These are phyloP conservation scores for Onygena corvina DNA, from an alignment of 2,329 filamentous ascomycete genomes.

Conservation along the genomic window DNA sequence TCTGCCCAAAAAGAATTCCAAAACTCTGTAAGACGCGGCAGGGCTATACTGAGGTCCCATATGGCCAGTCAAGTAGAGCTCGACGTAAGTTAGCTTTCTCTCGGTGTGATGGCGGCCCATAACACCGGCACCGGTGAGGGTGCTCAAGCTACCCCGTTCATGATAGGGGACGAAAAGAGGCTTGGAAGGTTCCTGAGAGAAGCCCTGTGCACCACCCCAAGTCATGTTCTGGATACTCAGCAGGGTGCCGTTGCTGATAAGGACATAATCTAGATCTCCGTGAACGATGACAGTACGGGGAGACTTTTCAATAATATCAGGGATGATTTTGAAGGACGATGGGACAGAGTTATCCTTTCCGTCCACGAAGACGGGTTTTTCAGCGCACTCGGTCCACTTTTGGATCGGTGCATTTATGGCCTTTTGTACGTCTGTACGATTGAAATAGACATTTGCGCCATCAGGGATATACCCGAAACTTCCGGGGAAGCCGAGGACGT, in stretches of 20 bases:
- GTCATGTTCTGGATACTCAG: slow-evolving; percentile 71
- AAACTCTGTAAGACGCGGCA: slow-evolving; percentile 46
- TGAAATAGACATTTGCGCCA: slow-evolving; percentile 55
- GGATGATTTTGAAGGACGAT: slow-evolving; percentile 48
- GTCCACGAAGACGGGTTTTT: slow-evolving; percentile 36
- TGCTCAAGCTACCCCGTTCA: slow-evolving; percentile 32
- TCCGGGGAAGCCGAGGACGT: slow-evolving; percentile 59
- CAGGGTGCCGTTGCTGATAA: slow-evolving; percentile 57
- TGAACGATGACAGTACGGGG: slow-evolving; percentile 63
- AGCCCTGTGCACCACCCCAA: slow-evolving; percentile 59
- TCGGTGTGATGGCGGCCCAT: slow-evolving; percentile 62
- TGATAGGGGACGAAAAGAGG: slow-evolving; percentile 61
- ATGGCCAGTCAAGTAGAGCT: slow-evolving; percentile 54
- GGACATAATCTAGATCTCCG: slow-evolving; percentile 56
- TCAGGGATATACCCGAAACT: slow-evolving; percentile 50
- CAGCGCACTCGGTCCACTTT: slow-evolving; percentile 47
- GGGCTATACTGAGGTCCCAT: slow-evolving; percentile 35
- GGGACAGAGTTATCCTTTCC: slow-evolving; percentile 36
- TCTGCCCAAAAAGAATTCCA: slow-evolving; percentile 61
- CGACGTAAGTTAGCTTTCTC: slow-evolving; percentile 60
- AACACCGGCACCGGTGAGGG: slow-evolving; percentile 51
- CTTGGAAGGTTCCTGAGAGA: slow-evolving; percentile 47
- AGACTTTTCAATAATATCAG: slow-evolving; percentile 59
- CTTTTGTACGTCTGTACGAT: slow-evolving; percentile 55
- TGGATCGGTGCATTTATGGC: slow-evolving; percentile 53